Percentiles rank a stretch among this genome's conserved stretches.
phyloP scores from a whole-genome alignment of 345 rosid species.

The Arabis alpina region DNA sequence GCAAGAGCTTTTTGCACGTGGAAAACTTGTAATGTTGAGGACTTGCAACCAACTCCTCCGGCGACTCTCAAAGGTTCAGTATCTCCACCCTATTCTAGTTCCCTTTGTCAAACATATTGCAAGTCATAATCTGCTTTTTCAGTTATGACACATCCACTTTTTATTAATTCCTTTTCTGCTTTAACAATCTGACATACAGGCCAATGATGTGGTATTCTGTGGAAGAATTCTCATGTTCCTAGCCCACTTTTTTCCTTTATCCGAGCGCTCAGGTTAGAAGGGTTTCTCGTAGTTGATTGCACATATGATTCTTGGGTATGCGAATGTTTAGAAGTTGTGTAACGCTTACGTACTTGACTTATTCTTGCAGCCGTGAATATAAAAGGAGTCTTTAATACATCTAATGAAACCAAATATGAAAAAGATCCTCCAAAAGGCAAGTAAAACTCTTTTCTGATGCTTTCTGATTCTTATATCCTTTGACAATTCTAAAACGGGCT shows the following conservation, averaged over 20 bases:
- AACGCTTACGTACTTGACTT: conserved; percentile 28
- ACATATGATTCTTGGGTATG: conserved; percentile 4
- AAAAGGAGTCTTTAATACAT: conserved; percentile 95
- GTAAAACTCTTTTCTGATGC: conserved; percentile 16
- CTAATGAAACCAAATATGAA: conserved; percentile 93
- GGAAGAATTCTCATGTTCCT: conserved; percentile 97
- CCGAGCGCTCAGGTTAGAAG: conserved; percentile 88
- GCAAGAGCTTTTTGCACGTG: conserved; percentile 99
- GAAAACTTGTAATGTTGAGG: conserved; percentile 98
- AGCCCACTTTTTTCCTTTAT: conserved; percentile 93
- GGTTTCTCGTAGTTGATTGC: conserved; percentile 18
- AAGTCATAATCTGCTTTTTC: conserved; percentile 12
- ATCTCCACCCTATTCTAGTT: conserved; percentile 21
- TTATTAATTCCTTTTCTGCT: conserved; percentile 11
- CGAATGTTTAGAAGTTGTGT: conserved; percentile 20
- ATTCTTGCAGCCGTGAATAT: conserved; percentile 90
- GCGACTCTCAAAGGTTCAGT: conserved; percentile 84
- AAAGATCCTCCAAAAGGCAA: conserved; percentile 88
- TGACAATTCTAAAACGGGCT: conserved; percentile 16
- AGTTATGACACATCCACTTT: conserved; percentile 20
- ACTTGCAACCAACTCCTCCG: conserved; percentile 99
- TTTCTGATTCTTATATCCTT: conserved; percentile 11
- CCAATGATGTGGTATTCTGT: conserved; percentile 95
- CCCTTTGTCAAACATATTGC: conserved; percentile 2
- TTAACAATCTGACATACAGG: conserved; percentile 56